phyloP scores from a whole-genome alignment of 129 eudicot species.

The Chrysanthemum seticuspe region DNA sequence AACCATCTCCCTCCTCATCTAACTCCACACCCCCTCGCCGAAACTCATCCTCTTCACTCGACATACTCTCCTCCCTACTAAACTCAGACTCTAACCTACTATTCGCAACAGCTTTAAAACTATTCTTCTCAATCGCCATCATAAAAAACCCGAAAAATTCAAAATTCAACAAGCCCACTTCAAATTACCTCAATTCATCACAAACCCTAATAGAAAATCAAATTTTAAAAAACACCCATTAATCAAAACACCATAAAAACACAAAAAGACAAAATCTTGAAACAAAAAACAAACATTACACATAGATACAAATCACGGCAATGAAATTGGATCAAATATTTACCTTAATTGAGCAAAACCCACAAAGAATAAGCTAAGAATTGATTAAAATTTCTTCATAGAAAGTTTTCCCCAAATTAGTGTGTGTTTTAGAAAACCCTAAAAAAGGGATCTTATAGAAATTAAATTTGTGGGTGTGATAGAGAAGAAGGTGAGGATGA shows the following conservation, averaged over 20 bases:
- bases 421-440: conserved; percentile 43
- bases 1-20: conserved; percentile 74
- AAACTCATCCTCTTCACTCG: conserved; percentile 79
- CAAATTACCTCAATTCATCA: conserved; percentile 31
- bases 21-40: conserved; percentile 31
- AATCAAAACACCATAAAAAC: conserved; percentile 7
- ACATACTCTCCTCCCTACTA: conserved; percentile 79
- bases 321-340: conserved; percentile 29
- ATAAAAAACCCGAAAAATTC: conserved; percentile 22
- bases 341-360: conserved; percentile 31
- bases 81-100: conserved; percentile 58
- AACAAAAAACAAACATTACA: conserved; percentile 9
- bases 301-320: conserved; percentile 13
- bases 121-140: conserved; percentile 91
- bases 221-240: conserved; percentile 5
- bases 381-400: not conserved
- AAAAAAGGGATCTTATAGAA: conserved; percentile 34
- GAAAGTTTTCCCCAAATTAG: not conserved
- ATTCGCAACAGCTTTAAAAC: conserved; percentile 47
- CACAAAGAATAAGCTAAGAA: conserved; percentile 18
- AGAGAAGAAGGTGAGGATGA: conserved; percentile 21
- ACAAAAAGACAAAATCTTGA: conserved; percentile 10
- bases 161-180: conserved; percentile 17
- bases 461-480: conserved; percentile 16
- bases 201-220: conserved; percentile 26